These are phyloP conservation scores for Entomortierella beljakovae DNA, from an alignment of 192 early-diverging fungal species.

Conservation along the genomic window DNA sequence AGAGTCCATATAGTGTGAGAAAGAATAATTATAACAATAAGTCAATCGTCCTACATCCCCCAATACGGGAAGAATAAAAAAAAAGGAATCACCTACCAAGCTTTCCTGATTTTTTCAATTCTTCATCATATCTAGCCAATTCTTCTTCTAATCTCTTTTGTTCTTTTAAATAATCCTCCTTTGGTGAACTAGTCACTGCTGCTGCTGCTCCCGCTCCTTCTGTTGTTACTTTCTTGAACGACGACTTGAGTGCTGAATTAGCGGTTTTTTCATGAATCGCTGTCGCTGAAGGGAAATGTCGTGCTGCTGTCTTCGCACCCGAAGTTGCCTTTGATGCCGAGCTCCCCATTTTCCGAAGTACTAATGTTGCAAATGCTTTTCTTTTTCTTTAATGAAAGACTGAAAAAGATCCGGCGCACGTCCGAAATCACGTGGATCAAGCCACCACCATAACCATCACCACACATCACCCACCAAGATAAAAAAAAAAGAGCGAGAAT, in stretches of 20 bases:
- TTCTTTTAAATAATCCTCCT: conserved; percentile 38
- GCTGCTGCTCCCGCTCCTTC: not conserved
- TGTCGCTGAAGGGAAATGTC: conserved; percentile 43
- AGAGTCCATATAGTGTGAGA: no score
- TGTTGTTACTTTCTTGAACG: not conserved
- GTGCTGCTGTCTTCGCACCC: conserved; percentile 34
- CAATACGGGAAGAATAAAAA: not conserved
- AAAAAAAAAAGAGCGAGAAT: no score
- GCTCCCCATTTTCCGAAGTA: conserved; percentile 40
- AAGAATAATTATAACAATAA: no score
- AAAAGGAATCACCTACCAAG: conserved; percentile 6
- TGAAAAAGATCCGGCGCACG: no score
- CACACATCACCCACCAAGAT: no score
- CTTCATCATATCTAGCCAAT: conserved; percentile 31
- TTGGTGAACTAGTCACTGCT: conserved; percentile 19
- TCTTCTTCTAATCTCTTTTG: conserved; percentile 37
- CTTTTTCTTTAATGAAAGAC: no score
- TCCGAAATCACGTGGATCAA: no score
- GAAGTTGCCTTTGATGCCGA: conserved; percentile 41
- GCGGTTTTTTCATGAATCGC: conserved; percentile 29
- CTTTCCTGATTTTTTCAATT: conserved; percentile 19
- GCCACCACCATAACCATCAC: no score
- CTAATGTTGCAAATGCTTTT: not conserved
- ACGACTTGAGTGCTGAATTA: conserved; percentile 8
- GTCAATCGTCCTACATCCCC: not conserved